A percentile compares a stretch with the other conserved stretches of the same genome.
phyloP scores from a whole-genome alignment of 2,329 filamentous ascomycete genomes.

The Sporothrix euskadiensis region DNA sequence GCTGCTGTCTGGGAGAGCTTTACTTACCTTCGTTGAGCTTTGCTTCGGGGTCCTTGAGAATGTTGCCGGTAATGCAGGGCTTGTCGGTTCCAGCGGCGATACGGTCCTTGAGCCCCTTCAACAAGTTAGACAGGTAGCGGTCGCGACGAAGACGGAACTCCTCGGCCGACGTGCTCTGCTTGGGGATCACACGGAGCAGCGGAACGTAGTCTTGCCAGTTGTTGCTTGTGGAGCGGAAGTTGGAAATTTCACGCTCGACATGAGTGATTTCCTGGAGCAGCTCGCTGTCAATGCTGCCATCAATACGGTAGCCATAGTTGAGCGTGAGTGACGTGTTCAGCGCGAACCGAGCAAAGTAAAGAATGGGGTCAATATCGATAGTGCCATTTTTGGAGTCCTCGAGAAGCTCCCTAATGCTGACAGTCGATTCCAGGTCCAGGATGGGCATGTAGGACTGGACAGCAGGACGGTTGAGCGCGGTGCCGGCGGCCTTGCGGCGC shows the following conservation, averaged over 20 bases:
- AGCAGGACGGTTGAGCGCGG: conserved; percentile 69
- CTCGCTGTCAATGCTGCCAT: conserved; percentile 60
- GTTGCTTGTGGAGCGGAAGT: conserved; percentile 73
- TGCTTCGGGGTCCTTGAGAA: conserved; percentile 34
- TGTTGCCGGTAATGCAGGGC: conserved; percentile 37
- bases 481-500: conserved; percentile 74
- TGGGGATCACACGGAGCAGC: conserved; percentile 60
- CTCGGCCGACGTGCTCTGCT: conserved; percentile 60
- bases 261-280: conserved; percentile 71
- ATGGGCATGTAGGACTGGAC: conserved; percentile 78
- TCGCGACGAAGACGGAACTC: conserved; percentile 61
- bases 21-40: conserved; percentile 29
- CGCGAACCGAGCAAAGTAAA: conserved; percentile 68
- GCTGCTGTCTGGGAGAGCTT: neutral
- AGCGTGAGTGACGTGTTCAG: conserved; percentile 75
- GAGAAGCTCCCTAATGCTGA: conserved; percentile 71
- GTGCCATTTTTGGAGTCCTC: conserved; percentile 62
- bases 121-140: conserved; percentile 60
- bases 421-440: conserved; percentile 72
- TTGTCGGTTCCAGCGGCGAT: conserved; percentile 35
- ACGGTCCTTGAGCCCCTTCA: conserved; percentile 49
- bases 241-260: conserved; percentile 73
- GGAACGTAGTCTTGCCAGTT: conserved; percentile 70
- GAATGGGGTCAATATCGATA: conserved; percentile 66
- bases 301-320: conserved; percentile 76